Percentiles rank a stretch among this genome's conserved stretches.
phyloP scores from a whole-genome alignment of 768 basidiomycete species.

The Amanita polypyramis region DNA sequence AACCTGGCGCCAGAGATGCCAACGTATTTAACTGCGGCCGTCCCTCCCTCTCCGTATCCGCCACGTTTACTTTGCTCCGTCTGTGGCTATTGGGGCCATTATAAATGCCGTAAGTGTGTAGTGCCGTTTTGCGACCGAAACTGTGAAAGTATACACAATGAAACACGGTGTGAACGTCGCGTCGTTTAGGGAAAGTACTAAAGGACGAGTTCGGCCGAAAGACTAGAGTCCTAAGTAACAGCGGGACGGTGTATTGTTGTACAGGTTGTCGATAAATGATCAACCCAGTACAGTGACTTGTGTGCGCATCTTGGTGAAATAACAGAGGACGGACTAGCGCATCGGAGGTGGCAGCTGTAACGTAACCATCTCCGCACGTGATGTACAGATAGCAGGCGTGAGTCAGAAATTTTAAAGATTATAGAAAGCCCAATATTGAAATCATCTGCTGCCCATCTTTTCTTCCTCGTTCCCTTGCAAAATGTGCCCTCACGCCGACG shows the following conservation, averaged over 20 bases:
- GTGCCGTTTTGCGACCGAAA: slow-evolving; percentile 67
- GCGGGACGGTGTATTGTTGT: no score
- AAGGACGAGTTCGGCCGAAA: slow-evolving; percentile 9
- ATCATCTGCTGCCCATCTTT: slow-evolving; percentile 7
- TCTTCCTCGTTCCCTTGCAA: slow-evolving; percentile 7
- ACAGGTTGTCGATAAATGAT: no score
- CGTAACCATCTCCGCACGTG: neutral
- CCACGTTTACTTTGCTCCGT: slow-evolving; percentile 73
- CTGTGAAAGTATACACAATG: slow-evolving; percentile 65
- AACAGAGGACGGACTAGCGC: no score
- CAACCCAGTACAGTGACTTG: no score
- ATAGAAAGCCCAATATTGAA: neutral
- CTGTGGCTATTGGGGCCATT: slow-evolving; percentile 76
- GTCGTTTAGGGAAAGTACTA: slow-evolving; percentile 30
- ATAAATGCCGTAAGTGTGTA: slow-evolving; percentile 70
- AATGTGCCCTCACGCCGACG: slow-evolving; percentile 60
- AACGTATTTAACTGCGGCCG: slow-evolving; percentile 62
- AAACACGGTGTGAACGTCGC: slow-evolving; percentile 73
- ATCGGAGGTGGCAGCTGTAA: neutral
- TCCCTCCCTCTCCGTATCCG: slow-evolving; percentile 51
- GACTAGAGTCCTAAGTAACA: neutral
- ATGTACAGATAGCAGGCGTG: slow-evolving; percentile 4
- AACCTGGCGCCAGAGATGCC: slow-evolving; percentile 45
- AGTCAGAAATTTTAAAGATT: slow-evolving; percentile 10
- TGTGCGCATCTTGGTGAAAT: no score